Conservation (phyloP, 176 grass and related monocot species). For the Leersia perrieri region DNA sequence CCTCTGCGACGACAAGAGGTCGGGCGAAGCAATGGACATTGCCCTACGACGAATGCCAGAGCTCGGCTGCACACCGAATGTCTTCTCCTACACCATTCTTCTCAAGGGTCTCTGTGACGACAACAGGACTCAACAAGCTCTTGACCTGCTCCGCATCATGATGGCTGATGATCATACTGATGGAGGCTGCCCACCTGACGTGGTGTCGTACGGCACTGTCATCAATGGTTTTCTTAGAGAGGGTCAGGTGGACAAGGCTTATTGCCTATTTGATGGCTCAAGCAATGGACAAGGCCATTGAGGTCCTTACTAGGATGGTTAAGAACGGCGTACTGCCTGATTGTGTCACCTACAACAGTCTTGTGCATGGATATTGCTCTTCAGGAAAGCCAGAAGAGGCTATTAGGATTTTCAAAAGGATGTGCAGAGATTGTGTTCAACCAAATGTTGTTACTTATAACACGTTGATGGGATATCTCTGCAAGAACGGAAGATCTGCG, state of each 20-base stretch:
- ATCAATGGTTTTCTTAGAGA: not conserved
- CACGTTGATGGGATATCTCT: not conserved
- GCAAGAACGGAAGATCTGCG: not conserved
- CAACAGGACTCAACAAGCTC: not conserved
- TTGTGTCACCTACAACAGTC: no score
- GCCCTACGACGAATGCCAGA: no score
- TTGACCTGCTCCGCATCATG: not conserved
- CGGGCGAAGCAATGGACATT: no score
- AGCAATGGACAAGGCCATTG: not conserved
- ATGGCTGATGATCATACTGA: not conserved
- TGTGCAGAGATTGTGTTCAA: no score
- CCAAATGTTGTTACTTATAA: no score
- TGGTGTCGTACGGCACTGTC: not conserved
- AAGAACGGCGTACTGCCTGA: no score
- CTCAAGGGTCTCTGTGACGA: not conserved
- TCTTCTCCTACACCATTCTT: no score
- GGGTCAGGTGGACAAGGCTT: not conserved
- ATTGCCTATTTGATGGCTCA: not conserved
- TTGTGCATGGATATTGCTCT: no score
- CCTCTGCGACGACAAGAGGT: no score
- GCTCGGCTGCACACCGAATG: no score
- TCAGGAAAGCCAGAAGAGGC: no score
- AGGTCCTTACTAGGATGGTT: not conserved
- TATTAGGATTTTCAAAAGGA: no score
- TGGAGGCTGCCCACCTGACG: not conserved